Evolutionary conservation across 1,139 yeast genomes (phyloP).

Genomic region (Candida sp.): DNA sequence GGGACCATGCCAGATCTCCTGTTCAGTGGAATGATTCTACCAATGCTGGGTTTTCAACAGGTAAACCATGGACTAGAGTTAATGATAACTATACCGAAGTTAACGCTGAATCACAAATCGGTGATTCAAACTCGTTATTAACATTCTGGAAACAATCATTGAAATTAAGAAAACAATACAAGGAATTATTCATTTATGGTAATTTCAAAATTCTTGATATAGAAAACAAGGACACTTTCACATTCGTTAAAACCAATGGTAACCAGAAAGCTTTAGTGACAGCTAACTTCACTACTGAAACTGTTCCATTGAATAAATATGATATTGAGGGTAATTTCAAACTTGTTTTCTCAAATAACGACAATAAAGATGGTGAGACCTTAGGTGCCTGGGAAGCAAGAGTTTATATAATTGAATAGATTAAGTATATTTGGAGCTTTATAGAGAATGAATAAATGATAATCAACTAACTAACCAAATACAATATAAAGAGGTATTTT

Average conservation of each 20-base stretch:
- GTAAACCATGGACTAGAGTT: conserved; percentile 53
- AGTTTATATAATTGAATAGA: conserved; percentile 17
- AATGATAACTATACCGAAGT: conserved; percentile 47
- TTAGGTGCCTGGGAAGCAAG: conserved; percentile 38
- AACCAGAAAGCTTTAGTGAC: conserved; percentile 30
- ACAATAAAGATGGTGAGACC: conserved; percentile 11
- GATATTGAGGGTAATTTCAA: conserved; percentile 26
- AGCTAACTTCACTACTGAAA: conserved; percentile 39
- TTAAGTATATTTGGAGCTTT: too few species aligned
- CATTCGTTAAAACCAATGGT: conserved; percentile 28
- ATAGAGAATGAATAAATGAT: too few species aligned
- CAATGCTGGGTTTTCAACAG: conserved; percentile 48
- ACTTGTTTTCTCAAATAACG: conserved; percentile 24
- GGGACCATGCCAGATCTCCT: conserved; percentile 58
- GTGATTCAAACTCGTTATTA: conserved; percentile 45
- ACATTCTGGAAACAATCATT: conserved; percentile 43
- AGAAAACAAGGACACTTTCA: conserved; percentile 33
- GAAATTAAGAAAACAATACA: conserved; percentile 38
- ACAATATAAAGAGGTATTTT: too few species aligned
- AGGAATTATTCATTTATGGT: conserved; percentile 46
- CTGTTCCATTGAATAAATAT: conserved; percentile 23
- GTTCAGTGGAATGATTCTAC: conserved; percentile 50
- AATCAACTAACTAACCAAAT: too few species aligned
- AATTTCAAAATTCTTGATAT: conserved; percentile 35
- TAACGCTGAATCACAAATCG: conserved; percentile 43